These are phyloP conservation scores for Brassica cretica DNA, from an alignment of 345 rosid species.

Conservation along the genomic window DNA sequence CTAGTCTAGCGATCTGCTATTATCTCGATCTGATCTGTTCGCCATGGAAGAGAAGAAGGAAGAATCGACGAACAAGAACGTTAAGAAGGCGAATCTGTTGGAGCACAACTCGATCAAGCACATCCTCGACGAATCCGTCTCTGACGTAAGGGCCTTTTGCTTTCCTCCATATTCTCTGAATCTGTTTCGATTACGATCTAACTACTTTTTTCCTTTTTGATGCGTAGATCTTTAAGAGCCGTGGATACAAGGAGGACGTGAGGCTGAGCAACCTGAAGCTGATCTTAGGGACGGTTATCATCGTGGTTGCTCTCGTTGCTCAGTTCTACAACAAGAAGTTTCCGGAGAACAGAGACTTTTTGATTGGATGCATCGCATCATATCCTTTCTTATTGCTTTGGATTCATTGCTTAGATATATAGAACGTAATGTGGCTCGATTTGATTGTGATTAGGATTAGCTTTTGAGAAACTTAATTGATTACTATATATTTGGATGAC, in stretches of 20 bases:
- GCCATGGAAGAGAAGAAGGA: slow-evolving; percentile 57
- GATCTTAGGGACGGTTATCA: slow-evolving; percentile 67
- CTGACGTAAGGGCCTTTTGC: slow-evolving; percentile 55
- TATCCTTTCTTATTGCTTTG: slow-evolving; percentile 56
- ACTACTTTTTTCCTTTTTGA: not conserved
- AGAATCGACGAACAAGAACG: slow-evolving; percentile 56
- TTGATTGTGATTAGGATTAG: slow-evolving; percentile 9
- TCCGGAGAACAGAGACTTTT: slow-evolving; percentile 84
- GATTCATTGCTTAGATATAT: slow-evolving; percentile 2
- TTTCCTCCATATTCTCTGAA: not conserved
- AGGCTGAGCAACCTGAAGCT: slow-evolving; percentile 78
- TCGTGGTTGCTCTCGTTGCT: slow-evolving; percentile 79
- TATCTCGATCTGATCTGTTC: slow-evolving; percentile 23
- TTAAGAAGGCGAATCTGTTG: slow-evolving; percentile 82
- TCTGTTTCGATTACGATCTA: not conserved
- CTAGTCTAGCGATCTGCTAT: slow-evolving; percentile 14
- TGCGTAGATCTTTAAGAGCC: slow-evolving; percentile 68
- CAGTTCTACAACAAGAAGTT: slow-evolving; percentile 99
- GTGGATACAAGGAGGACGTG: slow-evolving; percentile 84
- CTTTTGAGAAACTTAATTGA: not conserved
- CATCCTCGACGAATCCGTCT: slow-evolving; percentile 84
- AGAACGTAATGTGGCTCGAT: not conserved
- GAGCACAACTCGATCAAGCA: slow-evolving; percentile 97
- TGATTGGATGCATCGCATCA: slow-evolving; percentile 86
- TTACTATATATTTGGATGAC: not conserved